A percentile compares a stretch with the other conserved stretches of the same genome.
Conservation (phyloP, 805 yeast genomes). For the Wickerhamomyces chambardii region DNA sequence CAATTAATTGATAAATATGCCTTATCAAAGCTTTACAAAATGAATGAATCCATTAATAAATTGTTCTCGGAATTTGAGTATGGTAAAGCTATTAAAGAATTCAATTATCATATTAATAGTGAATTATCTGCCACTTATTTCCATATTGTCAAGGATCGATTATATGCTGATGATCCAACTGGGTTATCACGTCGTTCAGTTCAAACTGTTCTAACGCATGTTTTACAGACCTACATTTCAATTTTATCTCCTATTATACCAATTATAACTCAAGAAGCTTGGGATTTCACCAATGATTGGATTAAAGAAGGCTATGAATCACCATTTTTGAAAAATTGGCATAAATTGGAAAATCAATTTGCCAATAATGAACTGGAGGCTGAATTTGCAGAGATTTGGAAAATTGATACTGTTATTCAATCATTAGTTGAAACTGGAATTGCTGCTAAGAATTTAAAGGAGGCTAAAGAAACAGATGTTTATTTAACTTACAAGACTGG, state of each 20-base stretch:
- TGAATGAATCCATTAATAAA: constrained; percentile 31
- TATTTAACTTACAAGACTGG: constrained; percentile 19
- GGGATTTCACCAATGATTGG: constrained; percentile 46
- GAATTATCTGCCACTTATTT: constrained; percentile 79
- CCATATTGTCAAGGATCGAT: constrained; percentile 75
- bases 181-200: constrained; percentile 43
- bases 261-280: constrained; percentile 76
- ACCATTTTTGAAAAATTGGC: constrained; percentile 15
- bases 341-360: constrained; percentile 32
- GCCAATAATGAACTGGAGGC: constrained; percentile 22
- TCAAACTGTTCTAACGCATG: constrained; percentile 57
- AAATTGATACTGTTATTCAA: constrained; percentile 39
- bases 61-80: constrained; percentile 55
- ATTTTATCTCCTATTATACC: constrained; percentile 80
- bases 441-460: constrained; percentile 38
- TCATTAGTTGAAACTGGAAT: constrained; percentile 45
- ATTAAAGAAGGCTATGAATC: constrained; percentile 5
- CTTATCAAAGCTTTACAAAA: constrained; percentile 39
- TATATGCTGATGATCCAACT: constrained; percentile 57
- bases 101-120: constrained; percentile 66
- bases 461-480: constrained; percentile 52
- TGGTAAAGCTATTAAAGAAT: constrained; percentile 55
- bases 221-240: constrained; percentile 54
- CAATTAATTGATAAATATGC: constrained; percentile 60
- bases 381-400: constrained; percentile 33